Conservation (phyloP, 2,329 filamentous ascomycete species). For the Sclerotinia borealis region DNA sequence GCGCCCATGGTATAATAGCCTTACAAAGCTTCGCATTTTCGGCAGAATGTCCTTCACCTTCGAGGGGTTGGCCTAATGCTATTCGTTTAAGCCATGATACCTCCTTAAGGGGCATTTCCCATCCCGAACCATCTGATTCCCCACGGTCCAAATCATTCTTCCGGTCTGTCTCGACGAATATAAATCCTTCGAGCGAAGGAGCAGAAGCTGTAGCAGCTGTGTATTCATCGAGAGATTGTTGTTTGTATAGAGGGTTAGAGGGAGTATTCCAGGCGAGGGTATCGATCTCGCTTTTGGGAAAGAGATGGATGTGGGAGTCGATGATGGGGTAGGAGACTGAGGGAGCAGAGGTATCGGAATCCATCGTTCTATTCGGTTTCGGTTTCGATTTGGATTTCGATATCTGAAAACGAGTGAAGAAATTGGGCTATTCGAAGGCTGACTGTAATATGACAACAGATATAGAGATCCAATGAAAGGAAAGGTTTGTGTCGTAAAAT, state of each 20-base stretch:
- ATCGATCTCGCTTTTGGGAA: constrained; percentile 59
- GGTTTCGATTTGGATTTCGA: neutral
- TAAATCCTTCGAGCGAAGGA: constrained; percentile 57
- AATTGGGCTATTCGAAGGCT: neutral
- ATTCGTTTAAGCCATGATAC: constrained; percentile 63
- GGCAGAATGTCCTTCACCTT: constrained; percentile 52
- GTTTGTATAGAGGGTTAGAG: constrained; percentile 45
- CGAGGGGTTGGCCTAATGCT: constrained; percentile 50
- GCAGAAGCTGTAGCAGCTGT: constrained; percentile 25
- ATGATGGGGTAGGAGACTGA: constrained; percentile 50
- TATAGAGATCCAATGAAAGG: neutral
- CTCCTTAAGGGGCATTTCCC: constrained; percentile 64
- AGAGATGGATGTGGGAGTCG: constrained; percentile 91
- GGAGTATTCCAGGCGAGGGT: constrained; percentile 63
- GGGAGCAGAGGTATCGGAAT: constrained; percentile 22
- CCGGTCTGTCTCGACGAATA: constrained; percentile 80
- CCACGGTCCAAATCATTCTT: constrained; percentile 50
- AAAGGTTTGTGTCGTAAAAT: neutral
- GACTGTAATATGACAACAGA: too few species aligned
- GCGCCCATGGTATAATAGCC: constrained; percentile 81
- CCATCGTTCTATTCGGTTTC: neutral
- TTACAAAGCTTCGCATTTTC: constrained; percentile 51
- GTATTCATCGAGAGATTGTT: constrained; percentile 30
- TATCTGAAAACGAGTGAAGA: neutral
- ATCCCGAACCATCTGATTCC: constrained; percentile 47